phyloP scores from a whole-genome alignment of 2,329 filamentous ascomycete species.

The Cladobotryum mycophilum region DNA sequence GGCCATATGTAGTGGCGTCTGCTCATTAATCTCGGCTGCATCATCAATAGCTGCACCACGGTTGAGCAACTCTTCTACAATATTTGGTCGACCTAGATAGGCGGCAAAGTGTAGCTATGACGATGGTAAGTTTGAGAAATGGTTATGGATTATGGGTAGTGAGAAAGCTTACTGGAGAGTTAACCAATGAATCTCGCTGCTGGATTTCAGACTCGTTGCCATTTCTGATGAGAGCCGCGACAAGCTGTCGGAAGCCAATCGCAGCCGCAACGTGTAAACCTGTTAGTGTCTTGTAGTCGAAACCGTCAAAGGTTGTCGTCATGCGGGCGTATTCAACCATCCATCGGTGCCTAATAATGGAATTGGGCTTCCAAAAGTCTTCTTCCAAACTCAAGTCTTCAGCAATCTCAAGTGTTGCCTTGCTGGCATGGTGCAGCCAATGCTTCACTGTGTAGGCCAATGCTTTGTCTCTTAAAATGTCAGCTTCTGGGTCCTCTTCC shows the following conservation, averaged over 20 bases:
- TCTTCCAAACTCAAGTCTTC: conserved; percentile 32
- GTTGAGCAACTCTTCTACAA: conserved; percentile 32
- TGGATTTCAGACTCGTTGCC: conserved; percentile 30
- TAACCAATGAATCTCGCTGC: conserved; percentile 22
- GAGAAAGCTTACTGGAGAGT: conserved; percentile 27
- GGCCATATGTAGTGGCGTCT: conserved; percentile 35
- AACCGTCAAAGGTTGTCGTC: conserved; percentile 25
- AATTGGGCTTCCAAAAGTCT: conserved; percentile 33
- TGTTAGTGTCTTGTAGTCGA: conserved; percentile 24
- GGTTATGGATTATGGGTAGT: too few species aligned
- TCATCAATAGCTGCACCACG: conserved; percentile 28
- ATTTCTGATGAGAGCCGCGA: conserved; percentile 32
- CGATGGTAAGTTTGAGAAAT: not conserved
- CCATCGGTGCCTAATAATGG: conserved; percentile 32
- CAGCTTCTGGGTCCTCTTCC: conserved; percentile 23
- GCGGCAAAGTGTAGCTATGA: conserved; percentile 26
- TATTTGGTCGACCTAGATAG: conserved; percentile 26
- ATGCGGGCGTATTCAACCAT: conserved; percentile 28
- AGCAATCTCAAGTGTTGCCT: conserved; percentile 36
- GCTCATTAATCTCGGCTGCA: conserved; percentile 22
- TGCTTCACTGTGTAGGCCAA: conserved; percentile 33
- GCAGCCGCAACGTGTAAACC: conserved; percentile 34
- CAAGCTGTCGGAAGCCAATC: conserved; percentile 33
- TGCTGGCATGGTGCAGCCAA: conserved; percentile 36
- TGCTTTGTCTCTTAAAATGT: conserved; percentile 20